These are phyloP conservation scores for Candida golubevii DNA, from an alignment of 805 yeast genomes.

Conservation along the genomic window DNA sequence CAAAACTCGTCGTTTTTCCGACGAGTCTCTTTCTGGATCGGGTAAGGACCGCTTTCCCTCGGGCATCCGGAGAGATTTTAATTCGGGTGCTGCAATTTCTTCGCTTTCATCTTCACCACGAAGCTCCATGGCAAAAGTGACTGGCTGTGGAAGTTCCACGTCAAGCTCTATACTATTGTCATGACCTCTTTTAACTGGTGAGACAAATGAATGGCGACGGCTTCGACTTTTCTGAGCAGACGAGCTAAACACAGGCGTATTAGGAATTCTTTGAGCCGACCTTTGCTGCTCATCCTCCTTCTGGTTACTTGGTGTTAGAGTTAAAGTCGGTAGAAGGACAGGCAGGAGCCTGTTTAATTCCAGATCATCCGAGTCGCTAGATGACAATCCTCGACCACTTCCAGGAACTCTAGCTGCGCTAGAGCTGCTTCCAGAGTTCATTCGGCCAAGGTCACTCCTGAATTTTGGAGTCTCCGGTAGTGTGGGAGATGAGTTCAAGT, in stretches of 20 bases:
- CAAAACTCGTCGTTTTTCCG: neutral
- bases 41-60: neutral
- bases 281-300: slow-evolving; percentile 1
- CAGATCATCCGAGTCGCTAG: slow-evolving; percentile 7
- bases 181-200: slow-evolving; percentile 7
- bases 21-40: neutral
- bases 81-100: slow-evolving; percentile 11
- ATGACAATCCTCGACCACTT: neutral
- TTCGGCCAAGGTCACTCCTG: slow-evolving; percentile 30
- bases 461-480: slow-evolving; percentile 42
- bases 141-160: slow-evolving; percentile 8
- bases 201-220: slow-evolving; percentile 1
- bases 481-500: slow-evolving; percentile 40
- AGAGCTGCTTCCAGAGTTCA: slow-evolving; percentile 14
- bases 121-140: neutral
- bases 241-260: slow-evolving; percentile 9
- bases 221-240: slow-evolving; percentile 1
- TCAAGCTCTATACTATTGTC: slow-evolving; percentile 3
- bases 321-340: slow-evolving; percentile 7
- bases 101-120: slow-evolving; percentile 12
- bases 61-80: slow-evolving; percentile 7
- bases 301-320: slow-evolving; percentile 6
- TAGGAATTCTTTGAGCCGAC: slow-evolving; percentile 10
- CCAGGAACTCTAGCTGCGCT: slow-evolving; percentile 5
- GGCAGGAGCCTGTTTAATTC: slow-evolving; percentile 17